Conservation (phyloP, 495 filamentous ascomycete species). For the Pseudevernia furfuracea region DNA sequence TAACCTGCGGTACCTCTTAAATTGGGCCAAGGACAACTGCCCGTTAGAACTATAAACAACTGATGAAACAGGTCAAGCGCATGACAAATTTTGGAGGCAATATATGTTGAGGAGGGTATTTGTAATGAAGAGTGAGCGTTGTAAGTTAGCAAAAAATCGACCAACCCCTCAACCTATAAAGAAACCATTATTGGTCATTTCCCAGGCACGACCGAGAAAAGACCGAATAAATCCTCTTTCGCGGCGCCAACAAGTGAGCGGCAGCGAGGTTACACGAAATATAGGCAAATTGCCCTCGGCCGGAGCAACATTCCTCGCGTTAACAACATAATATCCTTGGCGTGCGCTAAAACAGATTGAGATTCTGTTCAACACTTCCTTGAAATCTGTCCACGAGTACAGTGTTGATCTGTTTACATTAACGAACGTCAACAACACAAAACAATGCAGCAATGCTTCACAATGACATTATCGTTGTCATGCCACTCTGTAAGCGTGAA, state of each 20-base stretch:
- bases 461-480: background rate
- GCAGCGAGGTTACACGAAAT: conserved; percentile 1
- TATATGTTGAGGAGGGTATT: background rate
- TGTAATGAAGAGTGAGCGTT: background rate
- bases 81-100: background rate
- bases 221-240: background rate
- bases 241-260: background rate
- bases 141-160: background rate
- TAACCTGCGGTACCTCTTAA: background rate
- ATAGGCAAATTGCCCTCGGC: background rate
- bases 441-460: background rate
- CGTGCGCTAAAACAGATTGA: background rate
- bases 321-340: background rate
- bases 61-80: background rate
- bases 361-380: background rate
- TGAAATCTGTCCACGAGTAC: background rate
- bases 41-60: background rate
- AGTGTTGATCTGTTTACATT: background rate
- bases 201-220: background rate
- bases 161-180: background rate
- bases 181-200: background rate
- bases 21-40: background rate
- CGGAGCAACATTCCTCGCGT: background rate
- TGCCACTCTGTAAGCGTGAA: background rate
- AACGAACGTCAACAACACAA: background rate